Evolutionary conservation across 2,329 filamentous ascomycete genomes (phyloP), one percentile per base, ranked within the genome.

Genomic region (Fusarium torulosum): DNA sequence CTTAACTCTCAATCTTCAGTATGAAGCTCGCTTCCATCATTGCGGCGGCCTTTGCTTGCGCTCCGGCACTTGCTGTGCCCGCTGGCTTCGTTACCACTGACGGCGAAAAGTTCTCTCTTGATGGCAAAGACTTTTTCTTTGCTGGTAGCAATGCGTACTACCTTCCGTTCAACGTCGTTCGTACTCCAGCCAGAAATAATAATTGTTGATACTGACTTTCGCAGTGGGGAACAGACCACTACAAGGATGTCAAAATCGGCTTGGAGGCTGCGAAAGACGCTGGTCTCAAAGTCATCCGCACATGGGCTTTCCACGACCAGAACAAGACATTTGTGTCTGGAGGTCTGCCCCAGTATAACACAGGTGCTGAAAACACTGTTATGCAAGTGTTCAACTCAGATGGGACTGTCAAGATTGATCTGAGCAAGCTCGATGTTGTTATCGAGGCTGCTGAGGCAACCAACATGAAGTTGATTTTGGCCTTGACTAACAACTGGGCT

Each of bases 81-180:
- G 70, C 69, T 41, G 82, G 83, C 0, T 86, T 86, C 53, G 83
- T 86, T 19, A 83, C 81, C 4, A 79, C 82, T 0, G 77, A 83
- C 4, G 84, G 82, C 7, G 78, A 76, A 3, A 82, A 83, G 58
- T 87, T 88, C 74, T 77, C 82, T 72, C 79, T 88, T 6, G 80
- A 86, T 45, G 85, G 85, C 55, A 78, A 85, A 60, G 80, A 84
- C 63, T 87, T 86, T 69, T 82, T 85, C 74, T 87, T 86, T 68
- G 85, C 85, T 3, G 85, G 85, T 2, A 84, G 80, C 64, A 88
- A 87, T 72, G 85, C 84, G 11, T 86, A 87, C 63, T 86, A 85
- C 65, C 83, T 86, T 19, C 84, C 85, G 0, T 86, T 86, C 73
- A 82, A 79, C 52, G 80, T 83, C n/a, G 84, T 85, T 55, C 6